A percentile compares a stretch with the other conserved stretches of the same genome.
Conservation (phyloP, 305 asterid genomes). For the Fraxinus floribunda region DNA sequence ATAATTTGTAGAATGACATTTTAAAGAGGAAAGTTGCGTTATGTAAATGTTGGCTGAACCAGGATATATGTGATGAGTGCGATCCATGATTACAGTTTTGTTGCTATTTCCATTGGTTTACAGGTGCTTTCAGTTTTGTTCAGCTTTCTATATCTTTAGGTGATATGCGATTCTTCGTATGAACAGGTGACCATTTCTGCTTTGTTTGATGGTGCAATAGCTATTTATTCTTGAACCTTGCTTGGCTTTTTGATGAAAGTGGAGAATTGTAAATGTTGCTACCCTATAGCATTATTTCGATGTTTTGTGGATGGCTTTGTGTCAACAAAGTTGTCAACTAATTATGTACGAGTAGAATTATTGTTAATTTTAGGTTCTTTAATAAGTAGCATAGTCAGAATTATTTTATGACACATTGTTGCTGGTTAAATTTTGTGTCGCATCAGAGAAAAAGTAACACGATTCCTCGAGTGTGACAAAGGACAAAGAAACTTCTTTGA, state of each 20-base stretch:
- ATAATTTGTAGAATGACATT: slow-evolving; percentile 54
- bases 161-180: not conserved
- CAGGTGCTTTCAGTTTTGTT: not conserved
- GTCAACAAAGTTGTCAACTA: too few species aligned
- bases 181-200: not conserved
- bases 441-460: not conserved
- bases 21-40: slow-evolving; percentile 17
- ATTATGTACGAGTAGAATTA: too few species aligned
- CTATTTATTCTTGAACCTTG: not conserved
- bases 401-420: not conserved
- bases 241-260: not conserved
- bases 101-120: not conserved
- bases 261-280: not conserved
- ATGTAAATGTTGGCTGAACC: slow-evolving; percentile 27
- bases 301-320: not conserved
- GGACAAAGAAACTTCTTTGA: not conserved
- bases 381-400: not conserved
- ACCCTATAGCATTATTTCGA: not conserved
- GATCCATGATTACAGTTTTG: not conserved
- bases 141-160: not conserved
- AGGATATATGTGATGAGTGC: not conserved
- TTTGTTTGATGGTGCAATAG: not conserved
- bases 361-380: not conserved
- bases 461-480: not conserved
- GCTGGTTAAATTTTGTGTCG: not conserved